phyloP scores from a whole-genome alignment of 2,329 filamentous ascomycete genomes.

The Metarhizium brunneum region DNA sequence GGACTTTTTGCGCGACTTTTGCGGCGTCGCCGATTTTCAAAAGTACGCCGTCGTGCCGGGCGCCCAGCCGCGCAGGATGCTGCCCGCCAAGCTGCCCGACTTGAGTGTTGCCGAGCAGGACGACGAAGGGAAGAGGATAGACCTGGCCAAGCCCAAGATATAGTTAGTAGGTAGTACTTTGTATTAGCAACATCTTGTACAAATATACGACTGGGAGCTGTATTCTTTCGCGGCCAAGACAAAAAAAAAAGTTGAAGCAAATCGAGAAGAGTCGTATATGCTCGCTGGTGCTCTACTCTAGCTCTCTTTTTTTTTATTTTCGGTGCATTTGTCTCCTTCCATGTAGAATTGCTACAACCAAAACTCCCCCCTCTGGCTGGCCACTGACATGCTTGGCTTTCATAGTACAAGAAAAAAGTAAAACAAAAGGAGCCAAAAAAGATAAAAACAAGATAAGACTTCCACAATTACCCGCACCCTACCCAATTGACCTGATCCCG shows the following conservation, averaged over 20 bases:
- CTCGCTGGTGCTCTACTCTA: neutral
- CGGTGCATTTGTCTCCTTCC: neutral
- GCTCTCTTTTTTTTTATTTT: neutral
- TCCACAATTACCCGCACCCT: neutral
- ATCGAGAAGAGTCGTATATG: neutral
- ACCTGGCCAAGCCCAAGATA: slow-evolving; percentile 33
- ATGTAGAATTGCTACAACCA: neutral
- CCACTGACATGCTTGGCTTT: neutral
- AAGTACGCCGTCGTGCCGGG: slow-evolving; percentile 63
- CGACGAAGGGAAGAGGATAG: slow-evolving; percentile 64
- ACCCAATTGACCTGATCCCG: slow-evolving; percentile 5
- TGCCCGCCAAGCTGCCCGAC: slow-evolving; percentile 62
- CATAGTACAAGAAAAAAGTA: neutral
- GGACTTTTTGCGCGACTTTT: slow-evolving; percentile 61
- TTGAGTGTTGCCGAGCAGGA: slow-evolving; percentile 68
- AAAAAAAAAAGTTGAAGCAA: neutral
- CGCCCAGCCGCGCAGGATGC: slow-evolving; percentile 59
- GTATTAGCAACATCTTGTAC: too few species aligned
- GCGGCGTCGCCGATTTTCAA: slow-evolving; percentile 59
- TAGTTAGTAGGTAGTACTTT: slow-evolving; percentile 12
- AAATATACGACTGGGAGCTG: too few species aligned
- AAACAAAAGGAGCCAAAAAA: neutral
- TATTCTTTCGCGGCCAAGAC: too few species aligned
- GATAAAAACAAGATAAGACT: slow-evolving; percentile 4
- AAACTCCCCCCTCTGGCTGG: neutral